Base-by-base conservation (phyloP, 83 land plant species). In the Picea abies region DNA sequence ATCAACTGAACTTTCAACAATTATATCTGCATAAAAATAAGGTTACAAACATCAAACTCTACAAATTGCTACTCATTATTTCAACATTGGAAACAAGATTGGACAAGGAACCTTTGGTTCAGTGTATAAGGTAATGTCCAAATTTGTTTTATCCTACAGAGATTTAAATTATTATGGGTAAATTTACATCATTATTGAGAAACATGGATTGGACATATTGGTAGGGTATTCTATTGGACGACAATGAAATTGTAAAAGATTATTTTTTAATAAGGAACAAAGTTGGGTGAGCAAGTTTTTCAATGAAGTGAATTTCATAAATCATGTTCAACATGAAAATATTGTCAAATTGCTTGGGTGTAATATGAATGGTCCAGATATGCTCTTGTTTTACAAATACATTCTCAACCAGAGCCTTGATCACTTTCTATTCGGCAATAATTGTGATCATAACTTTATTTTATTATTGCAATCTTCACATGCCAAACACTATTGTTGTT, bases 321-420 rank as follows among this genome's bases (percentile, higher is more conserved):
- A 83, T 66, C 23, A 82, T 37, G 80, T 80, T 29, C 26, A 83
- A 16, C 90, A 88, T 68, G 82, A 82, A 49, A 88, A 85, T 78
- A 67, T 88, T 77, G 87, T 85, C 35, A 73, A 69, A n/a, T 80
- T 88, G 17, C 76, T 88, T 23, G 90, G 87, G 20, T 85, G 83
- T 76, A 79, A 87, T 63, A 56, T 82, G 62, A 68, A 62, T 41
- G 56, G 84, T 26, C 5, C 15, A 9, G 0, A 87, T 82, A 14
- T 49, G 67, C 60, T 68, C 80, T 79, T 88, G 41, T 82, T 88
- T 37, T 88, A 85, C 78, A 84, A 88, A 67, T 88, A 65, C 68
- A 60, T 88, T 7, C 75, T 75, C 17, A 84, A 88, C 80, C 80
- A 67, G 66, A 80, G 87, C 87, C 84, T 88, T 12, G 90, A 84